Evolutionary conservation across 257 asterid species (phyloP).

Genomic region (Linaria vulgaris): DNA sequence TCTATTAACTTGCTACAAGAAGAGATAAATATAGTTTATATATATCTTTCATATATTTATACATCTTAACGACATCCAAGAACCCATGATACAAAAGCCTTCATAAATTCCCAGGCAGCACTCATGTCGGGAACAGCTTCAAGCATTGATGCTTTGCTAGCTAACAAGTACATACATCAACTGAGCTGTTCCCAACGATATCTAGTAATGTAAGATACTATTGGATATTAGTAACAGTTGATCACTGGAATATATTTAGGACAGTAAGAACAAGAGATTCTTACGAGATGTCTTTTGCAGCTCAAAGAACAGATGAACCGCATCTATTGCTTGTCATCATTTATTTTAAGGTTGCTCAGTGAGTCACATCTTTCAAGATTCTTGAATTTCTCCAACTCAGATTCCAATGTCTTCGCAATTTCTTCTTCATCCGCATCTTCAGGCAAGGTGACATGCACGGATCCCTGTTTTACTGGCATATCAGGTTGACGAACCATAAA

Average conservation of each 20-base stretch:
- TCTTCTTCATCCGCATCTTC: constrained; percentile 54
- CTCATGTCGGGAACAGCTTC: not conserved
- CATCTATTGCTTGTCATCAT: constrained; percentile 31
- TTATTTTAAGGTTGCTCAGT: constrained; percentile 36
- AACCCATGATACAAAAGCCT: not conserved
- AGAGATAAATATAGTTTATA: constrained; percentile 25
- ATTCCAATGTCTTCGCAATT: constrained; percentile 58
- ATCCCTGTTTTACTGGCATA: constrained; percentile 55
- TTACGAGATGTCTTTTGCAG: constrained; percentile 18
- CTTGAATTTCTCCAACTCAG: constrained; percentile 49
- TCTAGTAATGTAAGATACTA: constrained; percentile 18
- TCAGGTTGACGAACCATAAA: constrained; percentile 24
- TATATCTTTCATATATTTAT: constrained; percentile 25
- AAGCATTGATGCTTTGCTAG: not conserved
- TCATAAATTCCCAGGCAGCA: constrained; percentile 9
- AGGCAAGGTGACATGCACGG: constrained; percentile 68
- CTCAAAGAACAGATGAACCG: constrained; percentile 26
- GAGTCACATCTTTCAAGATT: constrained; percentile 39
- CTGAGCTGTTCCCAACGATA: constrained; percentile 13
- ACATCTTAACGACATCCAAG: constrained; percentile 24
- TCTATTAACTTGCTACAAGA: not conserved
- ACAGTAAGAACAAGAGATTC: constrained; percentile 17
- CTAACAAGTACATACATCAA: constrained; percentile 15
- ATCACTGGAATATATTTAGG: constrained; percentile 25
- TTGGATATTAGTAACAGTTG: constrained; percentile 20